A percentile compares a stretch with the other conserved stretches of the same genome.
These are phyloP conservation scores for Echinosophora koreensis DNA, from an alignment of 306 rosid genomes.

Conservation along the genomic window DNA sequence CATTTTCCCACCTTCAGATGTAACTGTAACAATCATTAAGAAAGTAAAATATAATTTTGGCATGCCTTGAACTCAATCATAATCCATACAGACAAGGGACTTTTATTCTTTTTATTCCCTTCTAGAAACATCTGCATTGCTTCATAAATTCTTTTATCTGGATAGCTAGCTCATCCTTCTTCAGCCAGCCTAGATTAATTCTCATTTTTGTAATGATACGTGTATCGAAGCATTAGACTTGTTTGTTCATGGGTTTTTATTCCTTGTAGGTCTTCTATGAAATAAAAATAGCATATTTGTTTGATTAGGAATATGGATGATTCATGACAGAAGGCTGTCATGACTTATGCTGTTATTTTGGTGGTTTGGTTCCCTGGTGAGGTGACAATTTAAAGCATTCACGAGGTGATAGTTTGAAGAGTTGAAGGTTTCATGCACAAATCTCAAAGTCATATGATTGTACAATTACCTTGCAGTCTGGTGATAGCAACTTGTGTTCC, in stretches of 20 bases:
- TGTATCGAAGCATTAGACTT: neutral
- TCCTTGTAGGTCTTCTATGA: conserved; percentile 35
- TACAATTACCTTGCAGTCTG: neutral
- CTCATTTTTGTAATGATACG: neutral
- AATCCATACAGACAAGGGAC: neutral
- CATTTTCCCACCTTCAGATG: neutral
- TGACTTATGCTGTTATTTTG: conserved; percentile 28
- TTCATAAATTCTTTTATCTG: too few relatives aligned
- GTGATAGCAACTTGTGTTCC: conserved; percentile 3
- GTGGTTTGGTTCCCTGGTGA: conserved; percentile 32
- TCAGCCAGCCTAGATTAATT: neutral
- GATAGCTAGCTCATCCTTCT: neutral
- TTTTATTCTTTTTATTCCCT: neutral
- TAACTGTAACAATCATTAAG: neutral
- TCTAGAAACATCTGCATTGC: too few relatives aligned
- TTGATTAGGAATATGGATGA: conserved; percentile 47
- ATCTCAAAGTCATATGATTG: conserved; percentile 18
- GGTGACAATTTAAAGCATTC: conserved; percentile 22
- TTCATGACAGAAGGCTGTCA: conserved; percentile 43
- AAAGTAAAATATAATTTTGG: neutral
- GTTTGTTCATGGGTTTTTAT: conserved; percentile 11
- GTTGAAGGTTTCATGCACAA: conserved; percentile 21
- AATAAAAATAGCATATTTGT: conserved; percentile 26
- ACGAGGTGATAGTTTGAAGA: conserved; percentile 16
- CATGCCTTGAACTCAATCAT: neutral